phyloP scores from a whole-genome alignment of 805 yeast genomes.

The Saturnispora hagleri region DNA sequence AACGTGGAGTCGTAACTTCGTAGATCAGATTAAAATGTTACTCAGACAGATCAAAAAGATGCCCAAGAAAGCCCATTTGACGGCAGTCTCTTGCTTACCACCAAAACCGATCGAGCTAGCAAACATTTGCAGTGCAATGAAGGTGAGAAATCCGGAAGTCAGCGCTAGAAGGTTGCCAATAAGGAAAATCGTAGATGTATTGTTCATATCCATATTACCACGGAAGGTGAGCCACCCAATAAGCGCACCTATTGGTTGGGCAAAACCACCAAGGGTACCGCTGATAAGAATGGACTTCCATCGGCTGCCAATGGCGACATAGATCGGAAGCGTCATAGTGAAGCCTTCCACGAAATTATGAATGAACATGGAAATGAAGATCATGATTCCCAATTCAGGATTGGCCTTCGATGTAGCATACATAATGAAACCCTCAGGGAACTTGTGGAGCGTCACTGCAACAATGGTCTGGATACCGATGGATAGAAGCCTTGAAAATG shows the following conservation, averaged over 20 bases:
- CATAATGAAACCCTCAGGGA: conserved; percentile 92
- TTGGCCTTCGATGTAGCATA: conserved; percentile 67
- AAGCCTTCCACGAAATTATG: conserved; percentile 95
- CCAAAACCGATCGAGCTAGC: conserved; percentile 76
- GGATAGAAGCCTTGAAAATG: conserved; percentile 66
- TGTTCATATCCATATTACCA: conserved; percentile 27
- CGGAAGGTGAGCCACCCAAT: conserved; percentile 47
- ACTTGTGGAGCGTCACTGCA: conserved; percentile 80
- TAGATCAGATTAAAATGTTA: conserved; percentile 14
- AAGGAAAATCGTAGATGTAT: conserved; percentile 31
- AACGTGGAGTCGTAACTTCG: neutral
- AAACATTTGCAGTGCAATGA: conserved; percentile 80
- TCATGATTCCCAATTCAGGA: conserved; percentile 63
- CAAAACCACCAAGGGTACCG: conserved; percentile 64
- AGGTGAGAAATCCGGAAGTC: conserved; percentile 77
- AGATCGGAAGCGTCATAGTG: conserved; percentile 85
- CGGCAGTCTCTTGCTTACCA: conserved; percentile 52
- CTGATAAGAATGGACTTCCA: conserved; percentile 55
- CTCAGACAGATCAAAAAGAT: conserved; percentile 45
- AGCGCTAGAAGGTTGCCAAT: conserved; percentile 60
- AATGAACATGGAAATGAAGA: conserved; percentile 74
- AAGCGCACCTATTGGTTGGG: conserved; percentile 87
- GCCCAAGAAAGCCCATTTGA: conserved; percentile 55
- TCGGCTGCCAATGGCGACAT: conserved; percentile 59
- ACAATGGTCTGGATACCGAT: conserved; percentile 86